Evolutionary conservation across 1,139 yeast genomes (phyloP), one percentile per base, ranked within the genome.

Genomic region (Williopsis jadinii): DNA sequence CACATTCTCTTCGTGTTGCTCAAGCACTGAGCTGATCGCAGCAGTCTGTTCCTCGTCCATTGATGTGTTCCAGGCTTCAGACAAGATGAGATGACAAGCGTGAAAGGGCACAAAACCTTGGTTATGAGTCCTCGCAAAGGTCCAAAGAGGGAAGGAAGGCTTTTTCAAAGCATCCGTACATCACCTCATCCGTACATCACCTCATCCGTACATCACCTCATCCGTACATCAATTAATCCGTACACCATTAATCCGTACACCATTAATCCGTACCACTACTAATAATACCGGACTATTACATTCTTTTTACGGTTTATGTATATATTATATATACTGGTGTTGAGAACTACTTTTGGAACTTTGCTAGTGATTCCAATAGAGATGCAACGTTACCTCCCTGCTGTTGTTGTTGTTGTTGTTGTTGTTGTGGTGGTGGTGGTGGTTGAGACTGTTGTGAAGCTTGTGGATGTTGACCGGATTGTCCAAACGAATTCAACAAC

Each of bases 351-450:
- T 36, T 41, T 32, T 46, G 43, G 34, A 63, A 49, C 46, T 61
- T 60, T 12, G 64, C 63, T 41, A 64, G 49, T 39, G 64, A 59
- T 37, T 63, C 66, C 45, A 64, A 48, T 38, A 64, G 50, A 40
- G 62, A 57, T 48, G 63, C 65, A 24, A 64, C 66, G 38, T 57
- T 61, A 41, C 54, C 55, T 30, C 58, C 53, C 43, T 46, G 41
- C 38, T 35, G 43, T 24, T 33, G 40, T 9, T 29, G 40, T 38
- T 34, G 40, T 19, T 41, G 52, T 41, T 42, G 53, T 34, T 46
- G 41, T 37, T 35, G 43, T 24, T 33, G 40, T 9, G 27, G 40
- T 38, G 32, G 40, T 19, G 40, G 52, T 19, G 24, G 24, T 19
- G 24, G 24, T 19, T 4, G 24, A 5, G 24, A 6, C 24, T 19